A percentile compares a stretch with the other conserved stretches of the same genome.
These are phyloP conservation scores for Chimonanthus salicifolius DNA, from an alignment of 164 flowering plant genomes.

Conservation along the genomic window DNA sequence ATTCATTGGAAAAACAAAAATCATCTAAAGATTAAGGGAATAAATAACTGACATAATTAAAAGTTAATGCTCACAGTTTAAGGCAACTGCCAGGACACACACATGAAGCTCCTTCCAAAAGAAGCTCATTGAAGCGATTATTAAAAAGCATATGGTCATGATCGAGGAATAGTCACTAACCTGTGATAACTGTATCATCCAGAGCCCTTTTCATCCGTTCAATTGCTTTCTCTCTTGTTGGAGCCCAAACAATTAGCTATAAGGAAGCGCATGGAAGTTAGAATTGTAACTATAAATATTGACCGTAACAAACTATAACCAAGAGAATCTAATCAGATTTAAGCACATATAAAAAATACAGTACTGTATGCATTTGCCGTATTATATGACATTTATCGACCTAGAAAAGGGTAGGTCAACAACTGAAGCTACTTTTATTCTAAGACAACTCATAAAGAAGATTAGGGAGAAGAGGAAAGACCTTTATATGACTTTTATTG, in stretches of 20 bases:
- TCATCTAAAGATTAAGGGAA: not conserved
- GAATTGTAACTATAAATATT: not conserved
- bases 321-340: not conserved
- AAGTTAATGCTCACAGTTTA: too few relatives aligned
- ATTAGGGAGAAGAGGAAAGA: too few relatives aligned
- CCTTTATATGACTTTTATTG: too few relatives aligned
- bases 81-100: too few relatives aligned
- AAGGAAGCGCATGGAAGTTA: conserved; percentile 9
- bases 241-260: conserved; percentile 98
- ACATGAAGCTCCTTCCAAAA: too few relatives aligned
- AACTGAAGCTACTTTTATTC: too few relatives aligned
- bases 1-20: not conserved
- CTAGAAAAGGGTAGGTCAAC: too few relatives aligned
- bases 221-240: conserved; percentile 94
- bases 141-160: not conserved
- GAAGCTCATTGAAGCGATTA: not conserved
- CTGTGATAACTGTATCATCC: conserved; percentile 82
- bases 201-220: conserved; percentile 99
- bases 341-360: not conserved
- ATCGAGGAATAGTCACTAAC: conserved; percentile 17
- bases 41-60: not conserved
- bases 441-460: too few relatives aligned
- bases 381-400: too few relatives aligned
- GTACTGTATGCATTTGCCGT: too few relatives aligned
- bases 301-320: too few relatives aligned